phyloP scores from a whole-genome alignment of 2,329 filamentous ascomycete species.

The Pestalotiopsis sp. region DNA sequence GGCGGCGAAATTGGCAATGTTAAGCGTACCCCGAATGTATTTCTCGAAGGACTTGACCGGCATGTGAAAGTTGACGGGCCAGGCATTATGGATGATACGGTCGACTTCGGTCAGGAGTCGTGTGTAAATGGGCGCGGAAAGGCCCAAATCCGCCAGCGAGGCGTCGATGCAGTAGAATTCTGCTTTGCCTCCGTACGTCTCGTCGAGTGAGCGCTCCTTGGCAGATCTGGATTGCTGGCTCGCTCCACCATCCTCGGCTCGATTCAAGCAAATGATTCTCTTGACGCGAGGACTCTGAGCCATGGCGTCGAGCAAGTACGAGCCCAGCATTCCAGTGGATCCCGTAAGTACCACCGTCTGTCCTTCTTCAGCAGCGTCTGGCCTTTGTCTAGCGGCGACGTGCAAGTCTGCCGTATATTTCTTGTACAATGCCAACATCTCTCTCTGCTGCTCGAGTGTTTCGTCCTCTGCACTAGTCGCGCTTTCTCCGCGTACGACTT shows the following conservation, averaged over 20 bases:
- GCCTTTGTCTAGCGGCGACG: slow-evolving; percentile 19
- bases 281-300: slow-evolving; percentile 32
- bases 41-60: slow-evolving; percentile 48
- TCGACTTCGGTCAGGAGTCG: slow-evolving; percentile 40
- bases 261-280: slow-evolving; percentile 49
- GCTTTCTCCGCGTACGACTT: no score
- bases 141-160: slow-evolving; percentile 45
- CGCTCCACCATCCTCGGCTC: slow-evolving; percentile 39
- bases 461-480: no score
- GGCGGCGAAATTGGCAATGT: slow-evolving; percentile 44
- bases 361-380: slow-evolving; percentile 29
- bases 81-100: slow-evolving; percentile 54
- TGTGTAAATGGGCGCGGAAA: slow-evolving; percentile 36
- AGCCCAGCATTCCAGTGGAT: slow-evolving; percentile 49
- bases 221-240: slow-evolving; percentile 38
- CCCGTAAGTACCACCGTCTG: slow-evolving; percentile 47
- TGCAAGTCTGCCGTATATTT: slow-evolving; percentile 34
- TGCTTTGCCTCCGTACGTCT: slow-evolving; percentile 35
- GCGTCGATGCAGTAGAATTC: slow-evolving; percentile 52
- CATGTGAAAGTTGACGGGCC: slow-evolving; percentile 56
- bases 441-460: no score
- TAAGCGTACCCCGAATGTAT: slow-evolving; percentile 49
- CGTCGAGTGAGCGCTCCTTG: slow-evolving; percentile 37
- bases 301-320: slow-evolving; percentile 43
- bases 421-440: slow-evolving; percentile 18